Conservation (phyloP, 2,329 filamentous ascomycete species). For the Ascosphaera aggregata region DNA sequence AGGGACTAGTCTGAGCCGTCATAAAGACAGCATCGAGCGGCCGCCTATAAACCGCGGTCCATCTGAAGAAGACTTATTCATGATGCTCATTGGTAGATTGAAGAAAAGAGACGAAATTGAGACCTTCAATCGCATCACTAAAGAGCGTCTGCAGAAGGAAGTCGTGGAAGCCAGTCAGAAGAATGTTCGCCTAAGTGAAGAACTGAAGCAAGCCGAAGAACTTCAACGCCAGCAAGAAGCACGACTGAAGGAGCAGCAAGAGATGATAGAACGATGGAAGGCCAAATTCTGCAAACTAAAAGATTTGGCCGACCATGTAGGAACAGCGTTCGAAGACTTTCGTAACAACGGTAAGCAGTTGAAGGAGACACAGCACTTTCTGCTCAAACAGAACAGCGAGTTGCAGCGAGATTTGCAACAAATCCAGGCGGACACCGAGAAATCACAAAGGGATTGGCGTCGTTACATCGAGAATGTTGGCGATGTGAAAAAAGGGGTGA, state of each 20-base stretch:
- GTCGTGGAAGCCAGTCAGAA: constrained; percentile 9
- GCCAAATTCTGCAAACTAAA: constrained; percentile 13
- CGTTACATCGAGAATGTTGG: constrained; percentile 6
- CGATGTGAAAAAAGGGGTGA: constrained; percentile 7
- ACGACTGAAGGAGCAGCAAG: constrained; percentile 7
- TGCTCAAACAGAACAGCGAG: constrained; percentile 10
- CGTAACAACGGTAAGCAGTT: constrained; percentile 11
- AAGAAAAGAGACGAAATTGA: constrained; percentile 15
- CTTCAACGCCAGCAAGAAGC: constrained; percentile 7
- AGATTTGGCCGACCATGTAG: constrained; percentile 13
- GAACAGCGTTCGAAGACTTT: constrained; percentile 12
- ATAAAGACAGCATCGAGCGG: not conserved
- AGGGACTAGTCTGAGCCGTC: not conserved
- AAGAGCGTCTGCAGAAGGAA: constrained; percentile 10
- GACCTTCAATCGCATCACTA: constrained; percentile 6
- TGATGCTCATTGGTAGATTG: constrained; percentile 13
- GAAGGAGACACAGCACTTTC: constrained; percentile 7
- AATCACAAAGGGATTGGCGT: constrained; percentile 5
- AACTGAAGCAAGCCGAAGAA: constrained; percentile 7
- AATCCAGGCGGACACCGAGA: constrained; percentile 8
- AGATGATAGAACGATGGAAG: constrained; percentile 14
- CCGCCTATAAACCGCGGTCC: constrained; percentile 4
- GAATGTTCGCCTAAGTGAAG: constrained; percentile 10
- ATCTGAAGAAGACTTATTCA: constrained; percentile 15
- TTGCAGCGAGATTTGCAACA: constrained; percentile 9